Percentiles rank a stretch among this genome's conserved stretches.
Evolutionary conservation across 2,329 filamentous ascomycete species (phyloP).

Genomic region (Paraphaeosphaeria minitans): DNA sequence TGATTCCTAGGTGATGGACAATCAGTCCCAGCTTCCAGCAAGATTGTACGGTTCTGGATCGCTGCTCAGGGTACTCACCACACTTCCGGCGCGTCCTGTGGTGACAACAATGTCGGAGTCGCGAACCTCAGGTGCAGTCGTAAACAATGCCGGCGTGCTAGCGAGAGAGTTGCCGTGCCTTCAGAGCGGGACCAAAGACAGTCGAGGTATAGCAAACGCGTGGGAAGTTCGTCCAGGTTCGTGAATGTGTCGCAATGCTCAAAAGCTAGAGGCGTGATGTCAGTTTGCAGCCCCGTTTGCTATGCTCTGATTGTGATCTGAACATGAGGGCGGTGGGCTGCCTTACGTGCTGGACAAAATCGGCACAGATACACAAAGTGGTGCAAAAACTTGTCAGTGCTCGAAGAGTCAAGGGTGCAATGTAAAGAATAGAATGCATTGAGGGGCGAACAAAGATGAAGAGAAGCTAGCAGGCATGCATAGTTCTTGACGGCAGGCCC

Average conservation of each 20-base stretch:
- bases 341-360: constrained; percentile 21
- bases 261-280: constrained; percentile 7
- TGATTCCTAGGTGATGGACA: background rate
- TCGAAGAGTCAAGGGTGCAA: constrained; percentile 3
- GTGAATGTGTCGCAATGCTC: constrained; percentile 2
- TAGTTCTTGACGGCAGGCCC: constrained; percentile 14
- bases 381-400: constrained; percentile 14
- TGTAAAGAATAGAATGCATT: constrained; percentile 10
- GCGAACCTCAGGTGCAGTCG: background rate
- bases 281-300: constrained; percentile 5
- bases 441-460: constrained; percentile 13
- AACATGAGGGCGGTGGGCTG: constrained; percentile 9
- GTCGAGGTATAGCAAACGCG: background rate
- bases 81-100: background rate
- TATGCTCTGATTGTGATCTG: background rate
- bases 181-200: background rate
- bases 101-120: background rate
- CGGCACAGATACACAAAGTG: constrained; percentile 14
- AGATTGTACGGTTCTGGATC: background rate
- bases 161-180: background rate
- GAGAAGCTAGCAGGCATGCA: constrained; percentile 16
- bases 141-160: background rate
- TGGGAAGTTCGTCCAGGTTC: background rate
- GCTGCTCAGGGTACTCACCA: background rate
- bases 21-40: background rate